phyloP scores from a whole-genome alignment of 768 basidiomycete species.

The Leccinellum albellum region DNA sequence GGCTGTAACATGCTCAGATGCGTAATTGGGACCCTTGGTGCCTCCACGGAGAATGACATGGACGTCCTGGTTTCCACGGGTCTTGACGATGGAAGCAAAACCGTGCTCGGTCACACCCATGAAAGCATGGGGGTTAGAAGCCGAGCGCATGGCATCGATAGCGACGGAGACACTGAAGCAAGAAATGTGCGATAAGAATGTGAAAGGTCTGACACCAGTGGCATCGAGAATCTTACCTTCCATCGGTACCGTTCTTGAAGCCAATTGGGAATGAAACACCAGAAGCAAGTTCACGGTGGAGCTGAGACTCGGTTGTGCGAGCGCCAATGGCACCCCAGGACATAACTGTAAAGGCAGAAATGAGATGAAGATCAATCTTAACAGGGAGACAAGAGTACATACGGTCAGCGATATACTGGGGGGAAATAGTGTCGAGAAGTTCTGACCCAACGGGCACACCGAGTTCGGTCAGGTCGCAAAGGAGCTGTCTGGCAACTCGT shows the following conservation, averaged over 20 bases:
- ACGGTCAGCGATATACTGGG: conserved; percentile 82
- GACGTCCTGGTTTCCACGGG: conserved; percentile 78
- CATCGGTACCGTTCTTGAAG: conserved; percentile 99
- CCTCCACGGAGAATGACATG: conserved; percentile 97
- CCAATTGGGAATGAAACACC: conserved; percentile 97
- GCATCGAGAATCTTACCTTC: conserved; percentile 45
- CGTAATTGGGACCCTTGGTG: conserved; percentile 86
- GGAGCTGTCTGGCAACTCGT: conserved; percentile 78
- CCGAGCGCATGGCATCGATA: conserved; percentile 93
- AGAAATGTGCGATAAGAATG: conserved; percentile 3
- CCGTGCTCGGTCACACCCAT: conserved; percentile 89
- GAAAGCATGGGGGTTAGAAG: conserved; percentile 92
- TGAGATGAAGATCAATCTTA: neutral
- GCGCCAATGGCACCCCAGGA: conserved; percentile 98
- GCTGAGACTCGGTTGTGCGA: conserved; percentile 94
- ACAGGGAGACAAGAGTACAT: conserved; percentile 19
- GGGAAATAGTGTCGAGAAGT: conserved; percentile 80
- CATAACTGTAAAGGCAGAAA: conserved; percentile 42
- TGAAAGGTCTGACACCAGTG: neutral
- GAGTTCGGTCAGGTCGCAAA: conserved; percentile 84
- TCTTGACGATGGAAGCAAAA: conserved; percentile 94
- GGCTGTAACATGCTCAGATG: conserved; percentile 62
- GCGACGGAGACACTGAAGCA: conserved; percentile 69
- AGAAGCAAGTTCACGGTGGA: conserved; percentile 94
- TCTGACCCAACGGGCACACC: conserved; percentile 95